Evolutionary conservation across 768 basidiomycete species (phyloP).

Genomic region (Phanerodontia chrysosporium): DNA sequence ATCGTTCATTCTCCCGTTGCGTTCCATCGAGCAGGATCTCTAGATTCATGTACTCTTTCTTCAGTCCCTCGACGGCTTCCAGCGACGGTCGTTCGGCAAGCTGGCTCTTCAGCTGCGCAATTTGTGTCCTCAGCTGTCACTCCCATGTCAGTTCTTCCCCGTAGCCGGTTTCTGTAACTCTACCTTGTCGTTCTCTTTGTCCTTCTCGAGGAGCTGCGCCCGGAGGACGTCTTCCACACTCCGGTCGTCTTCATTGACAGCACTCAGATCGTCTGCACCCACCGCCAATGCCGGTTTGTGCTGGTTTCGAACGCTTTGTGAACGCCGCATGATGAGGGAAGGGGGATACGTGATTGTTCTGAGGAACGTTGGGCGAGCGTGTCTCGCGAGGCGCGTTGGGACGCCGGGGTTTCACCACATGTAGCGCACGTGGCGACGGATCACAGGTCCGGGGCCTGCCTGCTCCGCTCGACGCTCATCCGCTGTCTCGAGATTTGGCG

Average conservation of each 20-base stretch:
- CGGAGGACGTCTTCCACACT: constrained; percentile 57
- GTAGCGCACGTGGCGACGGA: too few species aligned
- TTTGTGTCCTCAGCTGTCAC: constrained; percentile 56
- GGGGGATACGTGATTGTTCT: not conserved
- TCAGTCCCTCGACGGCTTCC: constrained; percentile 59
- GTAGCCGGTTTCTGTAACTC: not conserved
- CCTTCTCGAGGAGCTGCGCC: constrained; percentile 60
- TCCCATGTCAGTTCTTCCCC: not conserved
- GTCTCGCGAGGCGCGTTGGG: not conserved
- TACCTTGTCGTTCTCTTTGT: constrained; percentile 69
- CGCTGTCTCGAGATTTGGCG: too few species aligned
- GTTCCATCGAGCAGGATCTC: constrained; percentile 77
- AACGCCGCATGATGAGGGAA: constrained; percentile 6
- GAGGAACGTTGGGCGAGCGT: not conserved
- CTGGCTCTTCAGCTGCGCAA: constrained; percentile 60
- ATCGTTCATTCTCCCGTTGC: constrained; percentile 80
- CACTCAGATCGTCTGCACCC: constrained; percentile 54
- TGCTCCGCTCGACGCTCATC: too few species aligned
- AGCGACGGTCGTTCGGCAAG: constrained; percentile 65
- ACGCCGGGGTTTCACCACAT: not conserved
- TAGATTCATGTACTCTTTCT: constrained; percentile 71
- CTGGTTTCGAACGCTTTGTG: constrained; percentile 5
- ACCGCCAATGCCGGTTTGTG: not conserved
- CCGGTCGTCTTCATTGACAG: constrained; percentile 57
- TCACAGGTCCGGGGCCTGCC: too few species aligned